Conservation (phyloP, 1,139 yeast genomes). For the Eremothecium cymbalariae region DNA sequence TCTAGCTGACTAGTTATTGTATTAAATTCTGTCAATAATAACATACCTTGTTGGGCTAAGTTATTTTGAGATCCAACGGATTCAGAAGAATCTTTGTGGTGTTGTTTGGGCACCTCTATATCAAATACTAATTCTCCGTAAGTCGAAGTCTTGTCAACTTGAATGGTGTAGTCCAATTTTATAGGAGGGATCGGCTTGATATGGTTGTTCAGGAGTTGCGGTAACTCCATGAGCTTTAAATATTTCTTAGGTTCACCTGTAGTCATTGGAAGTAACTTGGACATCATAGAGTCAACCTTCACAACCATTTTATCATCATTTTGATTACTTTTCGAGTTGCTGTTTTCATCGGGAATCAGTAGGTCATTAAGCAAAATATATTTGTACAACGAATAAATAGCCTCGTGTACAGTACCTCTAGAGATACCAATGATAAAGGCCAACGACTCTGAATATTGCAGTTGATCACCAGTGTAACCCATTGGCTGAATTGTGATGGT, state of each 20-base stretch:
- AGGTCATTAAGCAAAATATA: conserved; percentile 40
- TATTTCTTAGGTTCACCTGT: conserved; percentile 26
- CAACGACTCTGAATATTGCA: conserved; percentile 57
- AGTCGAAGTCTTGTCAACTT: conserved; percentile 68
- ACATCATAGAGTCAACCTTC: conserved; percentile 60
- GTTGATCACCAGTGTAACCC: conserved; percentile 52
- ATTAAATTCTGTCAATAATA: conserved; percentile 40
- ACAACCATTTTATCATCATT: conserved; percentile 47
- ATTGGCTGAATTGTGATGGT: conserved; percentile 75
- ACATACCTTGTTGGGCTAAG: conserved; percentile 34
- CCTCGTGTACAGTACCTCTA: conserved; percentile 81
- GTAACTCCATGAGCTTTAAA: conserved; percentile 64
- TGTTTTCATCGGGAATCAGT: conserved; percentile 17
- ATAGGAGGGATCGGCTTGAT: conserved; percentile 72
- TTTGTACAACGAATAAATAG: conserved; percentile 80
- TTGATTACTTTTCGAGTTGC: conserved; percentile 16
- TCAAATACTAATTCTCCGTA: conserved; percentile 78
- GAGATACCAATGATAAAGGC: conserved; percentile 63
- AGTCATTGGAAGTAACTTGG: conserved; percentile 6
- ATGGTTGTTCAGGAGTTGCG: conserved; percentile 59
- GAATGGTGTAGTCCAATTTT: conserved; percentile 61
- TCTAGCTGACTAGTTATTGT: conserved; percentile 46
- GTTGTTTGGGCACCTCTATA: conserved; percentile 41
- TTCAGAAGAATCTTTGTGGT: conserved; percentile 8
- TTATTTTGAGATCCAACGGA: conserved; percentile 22